Base-by-base conservation (phyloP, 2,329 filamentous ascomycete genomes). In the Cercospora canescens region DNA sequence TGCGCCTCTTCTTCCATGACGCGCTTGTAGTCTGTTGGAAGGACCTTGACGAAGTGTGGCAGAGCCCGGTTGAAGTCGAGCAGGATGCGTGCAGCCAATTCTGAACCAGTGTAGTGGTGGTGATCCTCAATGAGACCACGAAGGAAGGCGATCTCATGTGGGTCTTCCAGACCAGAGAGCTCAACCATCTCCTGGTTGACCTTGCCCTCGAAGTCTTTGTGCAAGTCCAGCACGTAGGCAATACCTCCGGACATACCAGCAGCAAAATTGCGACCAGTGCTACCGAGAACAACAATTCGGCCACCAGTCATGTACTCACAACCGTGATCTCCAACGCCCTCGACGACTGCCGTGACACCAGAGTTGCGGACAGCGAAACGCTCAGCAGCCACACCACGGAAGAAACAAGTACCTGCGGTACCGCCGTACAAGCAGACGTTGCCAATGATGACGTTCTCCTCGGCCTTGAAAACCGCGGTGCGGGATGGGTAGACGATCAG, bases 251-350 rank as follows among this genome's bases (percentile, higher is more conserved):
- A 97, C 94, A 98, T 98, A 85, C 94, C 94, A 68, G 94, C 94
- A 74, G 94, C 94, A 76, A 98, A 98, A 85, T 98, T 98, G 74
- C 94, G 94, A 54, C 94, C 94, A 76, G 93, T 97, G 75, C 87
- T 88, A 65, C 94, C 94, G 56, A 98, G 86, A 75, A 96, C 87
- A 70, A 98, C 83, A 59, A 97, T 86, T 76, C 94, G 92, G 77
- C 94, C 94, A 78, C 94, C 94, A 75, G 94, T 97, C 94, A 98
- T 98, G 87, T 98, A 98, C 85, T 98, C 94, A 78, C 94, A 97
- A 69, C 93, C 92, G 79, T 98, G 94, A 79, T 98, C 94, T 85
- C 94, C 94, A 71, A 96, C 88, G 81, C 94, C 94, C 81, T 98
- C 94, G 69, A 97, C 94, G 70, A 98, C 92, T n/a, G 94, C 93